Evolutionary conservation across 805 yeast species (phyloP), one percentile per base, ranked within the genome.

Genomic region (Lipomyces orientalis): DNA sequence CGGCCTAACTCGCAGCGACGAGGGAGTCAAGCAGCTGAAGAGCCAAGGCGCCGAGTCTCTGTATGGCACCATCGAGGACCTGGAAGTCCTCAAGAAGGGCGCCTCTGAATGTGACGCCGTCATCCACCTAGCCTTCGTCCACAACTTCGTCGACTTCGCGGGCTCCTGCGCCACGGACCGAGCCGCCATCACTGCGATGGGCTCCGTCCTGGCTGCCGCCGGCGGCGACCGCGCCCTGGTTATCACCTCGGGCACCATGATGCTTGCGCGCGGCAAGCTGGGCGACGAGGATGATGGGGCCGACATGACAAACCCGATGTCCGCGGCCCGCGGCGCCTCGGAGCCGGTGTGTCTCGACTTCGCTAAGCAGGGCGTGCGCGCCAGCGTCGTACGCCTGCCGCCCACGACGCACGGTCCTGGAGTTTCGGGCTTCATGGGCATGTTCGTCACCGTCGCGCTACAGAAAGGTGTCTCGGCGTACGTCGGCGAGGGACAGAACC

Each of bases 1-100:
- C 43, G 85, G 46, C 46, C 46, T 39, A 16, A 12, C 46, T 39
- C 46, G 46, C 46, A 39, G 46, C 46, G 46, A 39, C 16, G 16
- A 39, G 46, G 46, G 46, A 39, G 46, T 39, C 46, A n/a, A 39
- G n/a, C 46, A 39, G 46, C 46, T 39, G 46, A 39, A 39, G 46
- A 39, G 46, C 46, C 46, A 39, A 39, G 46, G 46, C 46, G 46
- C 46, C 46, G 46, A 39, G 46, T 4, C 46, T 2, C 46, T 39
- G n/a, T 8, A 43, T 43, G 49, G 22, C 49, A 43, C 22, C 49
- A 43, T 43, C 22, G 49, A 43, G 19, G 49, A 43, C 19, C 22
- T 43, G 22, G 49, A 43, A 43, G 49, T 43, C 49, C 49, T 43
- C 49, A 43, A 43, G 49, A 43, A 43, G 49, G 49, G 49, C 19